These are phyloP conservation scores for Cylindricascospora bacillispora DNA, from an alignment of 1,139 yeast genomes.

Conservation along the genomic window DNA sequence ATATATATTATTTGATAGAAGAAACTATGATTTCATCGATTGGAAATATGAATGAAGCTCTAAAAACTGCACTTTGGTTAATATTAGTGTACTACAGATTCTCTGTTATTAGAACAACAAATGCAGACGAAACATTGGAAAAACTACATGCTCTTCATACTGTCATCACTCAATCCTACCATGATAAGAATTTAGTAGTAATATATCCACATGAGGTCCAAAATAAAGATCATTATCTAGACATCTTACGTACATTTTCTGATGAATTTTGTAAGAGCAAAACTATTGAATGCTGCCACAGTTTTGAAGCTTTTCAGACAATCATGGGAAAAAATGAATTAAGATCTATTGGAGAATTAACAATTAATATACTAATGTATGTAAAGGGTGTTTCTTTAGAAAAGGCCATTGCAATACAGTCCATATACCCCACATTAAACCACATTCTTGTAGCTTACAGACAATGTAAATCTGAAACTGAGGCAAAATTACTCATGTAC, in stretches of 20 bases:
- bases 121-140: conserved; percentile 62
- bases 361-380: conserved; percentile 63
- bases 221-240: conserved; percentile 40
- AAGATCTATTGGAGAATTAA: conserved; percentile 66
- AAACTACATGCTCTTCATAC: conserved; percentile 49
- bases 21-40: conserved; percentile 42
- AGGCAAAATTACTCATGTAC: conserved; percentile 33
- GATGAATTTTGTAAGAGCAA: conserved; percentile 29
- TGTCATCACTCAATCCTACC: conserved; percentile 32
- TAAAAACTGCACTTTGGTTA: conserved; percentile 67
- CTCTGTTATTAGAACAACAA: conserved; percentile 53
- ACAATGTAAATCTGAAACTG: conserved; percentile 22
- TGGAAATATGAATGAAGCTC: conserved; percentile 44
- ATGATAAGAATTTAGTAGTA: conserved; percentile 31
- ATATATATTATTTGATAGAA: conserved; percentile 74
- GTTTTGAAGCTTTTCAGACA: conserved; percentile 51
- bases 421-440: conserved; percentile 20
- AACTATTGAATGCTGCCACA: conserved; percentile 45
- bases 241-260: conserved; percentile 32
- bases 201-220: conserved; percentile 39
- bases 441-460: conserved; percentile 29
- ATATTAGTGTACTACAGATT: conserved; percentile 57
- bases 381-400: conserved; percentile 73
- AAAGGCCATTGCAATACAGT: conserved; percentile 68
- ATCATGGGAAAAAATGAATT: conserved; percentile 59